phyloP scores from a whole-genome alignment of 495 filamentous ascomycete species.

The Chlorociboria aeruginascens region DNA sequence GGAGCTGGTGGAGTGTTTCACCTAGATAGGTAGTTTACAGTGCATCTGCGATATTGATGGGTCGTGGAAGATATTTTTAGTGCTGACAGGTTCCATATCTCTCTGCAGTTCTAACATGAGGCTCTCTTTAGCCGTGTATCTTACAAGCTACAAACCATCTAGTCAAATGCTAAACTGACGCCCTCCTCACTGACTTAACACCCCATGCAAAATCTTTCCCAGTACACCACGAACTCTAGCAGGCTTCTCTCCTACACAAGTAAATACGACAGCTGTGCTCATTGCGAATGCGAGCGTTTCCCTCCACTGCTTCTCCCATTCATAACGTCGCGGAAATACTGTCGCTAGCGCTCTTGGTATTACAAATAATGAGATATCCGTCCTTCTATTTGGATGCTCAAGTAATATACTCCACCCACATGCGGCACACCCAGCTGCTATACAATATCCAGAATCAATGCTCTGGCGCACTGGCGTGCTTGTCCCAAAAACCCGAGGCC shows the following conservation, averaged over 20 bases:
- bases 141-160: neutral
- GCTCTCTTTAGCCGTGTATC: neutral
- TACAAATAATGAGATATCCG: slow-evolving; percentile 79
- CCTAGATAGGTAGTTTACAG: too few species aligned
- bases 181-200: slow-evolving; percentile 30
- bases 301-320: slow-evolving; percentile 54
- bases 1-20: too few species aligned
- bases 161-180: too few species aligned
- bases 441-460: slow-evolving; percentile 54
- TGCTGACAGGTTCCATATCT: too few species aligned
- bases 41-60: too few species aligned
- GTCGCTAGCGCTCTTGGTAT: slow-evolving; percentile 71
- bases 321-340: slow-evolving; percentile 63
- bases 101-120: too few species aligned
- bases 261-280: slow-evolving; percentile 66
- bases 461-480: slow-evolving; percentile 25
- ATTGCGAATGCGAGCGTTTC: slow-evolving; percentile 64
- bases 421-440: slow-evolving; percentile 60
- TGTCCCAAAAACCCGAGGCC: slow-evolving; percentile 51
- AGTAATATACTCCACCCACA: slow-evolving; percentile 81
- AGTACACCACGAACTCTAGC: slow-evolving; percentile 61
- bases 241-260: slow-evolving; percentile 52
- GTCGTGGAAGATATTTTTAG: too few species aligned
- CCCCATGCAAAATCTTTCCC: slow-evolving; percentile 47
- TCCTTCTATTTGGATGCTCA: slow-evolving; percentile 54